phyloP scores from a whole-genome alignment of 2,329 filamentous ascomycete species.

The Neopestalotiopsis sp. region DNA sequence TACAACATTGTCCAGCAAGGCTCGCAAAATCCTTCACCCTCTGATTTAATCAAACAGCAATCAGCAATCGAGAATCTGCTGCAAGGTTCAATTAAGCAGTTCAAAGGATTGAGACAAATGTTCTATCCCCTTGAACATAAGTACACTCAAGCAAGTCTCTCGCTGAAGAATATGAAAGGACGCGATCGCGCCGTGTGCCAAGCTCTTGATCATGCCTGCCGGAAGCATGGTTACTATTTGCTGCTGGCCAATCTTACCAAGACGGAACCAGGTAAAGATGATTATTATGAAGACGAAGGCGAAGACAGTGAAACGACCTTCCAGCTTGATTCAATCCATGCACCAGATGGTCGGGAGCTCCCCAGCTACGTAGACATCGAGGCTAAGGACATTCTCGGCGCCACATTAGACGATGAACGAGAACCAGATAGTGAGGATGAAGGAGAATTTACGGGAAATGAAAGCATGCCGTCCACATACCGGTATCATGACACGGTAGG shows the following conservation, averaged over 20 bases:
- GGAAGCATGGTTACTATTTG: constrained; percentile 21
- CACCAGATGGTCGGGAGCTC: constrained; percentile 17
- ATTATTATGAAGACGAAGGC: constrained; percentile 5
- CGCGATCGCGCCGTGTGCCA: constrained; percentile 26
- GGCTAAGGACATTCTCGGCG: constrained; percentile 21
- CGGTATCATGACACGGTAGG: constrained; percentile 28
- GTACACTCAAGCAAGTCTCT: constrained; percentile 28
- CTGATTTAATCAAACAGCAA: constrained; percentile 21
- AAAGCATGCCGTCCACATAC: constrained; percentile 19
- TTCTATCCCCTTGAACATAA: constrained; percentile 28
- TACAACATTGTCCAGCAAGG: constrained; percentile 51
- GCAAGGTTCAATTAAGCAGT: constrained; percentile 15
- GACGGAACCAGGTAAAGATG: not conserved
- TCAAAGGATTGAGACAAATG: constrained; percentile 5
- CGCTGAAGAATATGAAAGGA: constrained; percentile 29
- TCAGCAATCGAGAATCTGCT: constrained; percentile 16
- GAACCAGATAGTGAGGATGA: constrained; percentile 23
- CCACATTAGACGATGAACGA: constrained; percentile 15
- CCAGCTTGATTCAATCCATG: constrained; percentile 17
- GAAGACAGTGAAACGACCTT: constrained; percentile 10
- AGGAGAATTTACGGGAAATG: constrained; percentile 24
- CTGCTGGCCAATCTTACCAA: constrained; percentile 28
- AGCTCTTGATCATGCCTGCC: constrained; percentile 21
- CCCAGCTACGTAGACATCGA: not conserved
- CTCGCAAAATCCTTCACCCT: constrained; percentile 19